A percentile compares a stretch with the other conserved stretches of the same genome.
These are phyloP conservation scores for Pythium volutum DNA, from an alignment of 352 stramenopile genomes.

Conservation along the genomic window DNA sequence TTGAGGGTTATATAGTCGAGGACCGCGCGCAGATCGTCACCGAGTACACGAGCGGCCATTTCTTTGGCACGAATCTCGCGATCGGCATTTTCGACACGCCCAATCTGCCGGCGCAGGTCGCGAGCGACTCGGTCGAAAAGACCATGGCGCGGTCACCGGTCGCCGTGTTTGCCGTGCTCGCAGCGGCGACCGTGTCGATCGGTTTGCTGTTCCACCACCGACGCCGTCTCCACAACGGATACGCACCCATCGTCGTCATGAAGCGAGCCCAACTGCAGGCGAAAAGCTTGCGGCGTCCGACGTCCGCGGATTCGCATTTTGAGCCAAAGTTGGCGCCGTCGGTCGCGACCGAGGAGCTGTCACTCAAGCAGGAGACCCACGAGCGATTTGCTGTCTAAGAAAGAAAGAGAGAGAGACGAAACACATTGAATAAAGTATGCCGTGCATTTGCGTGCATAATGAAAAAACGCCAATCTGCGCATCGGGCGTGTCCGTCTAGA, in stretches of 20 bases:
- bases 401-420: background rate
- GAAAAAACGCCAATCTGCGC: background rate
- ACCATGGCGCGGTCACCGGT: constrained; percentile 31
- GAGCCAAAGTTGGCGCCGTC: background rate
- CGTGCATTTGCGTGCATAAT: background rate
- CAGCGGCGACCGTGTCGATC: constrained; percentile 38
- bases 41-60: constrained; percentile 53
- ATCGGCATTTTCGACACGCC: constrained; percentile 59
- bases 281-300: constrained; percentile 19
- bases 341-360: constrained; percentile 33
- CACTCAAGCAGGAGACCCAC: constrained; percentile 53
- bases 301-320: background rate
- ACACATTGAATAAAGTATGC: constrained; percentile 14
- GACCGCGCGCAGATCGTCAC: constrained; percentile 53
- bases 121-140: constrained; percentile 26
- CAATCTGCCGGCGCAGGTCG: constrained; percentile 34
- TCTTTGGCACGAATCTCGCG: constrained; percentile 59
- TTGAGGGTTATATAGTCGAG: constrained; percentile 26
- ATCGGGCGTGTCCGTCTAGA: no score
- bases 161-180: constrained; percentile 42
- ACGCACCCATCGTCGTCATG: constrained; percentile 42
- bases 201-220: constrained; percentile 55
- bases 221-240: constrained; percentile 57
- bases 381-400: constrained; percentile 67
- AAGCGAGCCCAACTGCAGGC: constrained; percentile 43